Evolutionary conservation across 805 yeast species (phyloP).

Genomic region (Monosporozyma yasuniensis): DNA sequence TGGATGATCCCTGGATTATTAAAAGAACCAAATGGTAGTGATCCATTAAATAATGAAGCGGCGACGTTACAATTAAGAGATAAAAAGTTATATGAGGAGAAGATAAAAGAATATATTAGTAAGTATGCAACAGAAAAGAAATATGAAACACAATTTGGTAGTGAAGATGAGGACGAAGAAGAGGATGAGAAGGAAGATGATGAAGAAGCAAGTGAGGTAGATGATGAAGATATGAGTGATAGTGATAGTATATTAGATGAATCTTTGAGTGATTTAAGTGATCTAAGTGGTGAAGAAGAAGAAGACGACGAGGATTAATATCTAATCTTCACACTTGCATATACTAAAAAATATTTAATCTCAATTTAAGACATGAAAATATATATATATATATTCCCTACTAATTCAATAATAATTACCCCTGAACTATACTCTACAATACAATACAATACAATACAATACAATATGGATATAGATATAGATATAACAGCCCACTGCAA

Average conservation of each 20-base stretch:
- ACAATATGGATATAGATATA: too few relatives aligned
- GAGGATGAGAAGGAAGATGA: constrained; percentile 26
- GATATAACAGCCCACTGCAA: neutral
- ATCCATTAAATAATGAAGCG: constrained; percentile 88
- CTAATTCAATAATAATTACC: too few relatives aligned
- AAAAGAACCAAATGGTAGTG: constrained; percentile 88
- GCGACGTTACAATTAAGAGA: constrained; percentile 68
- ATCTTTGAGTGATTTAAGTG: constrained; percentile 9
- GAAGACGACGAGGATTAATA: constrained; percentile 15
- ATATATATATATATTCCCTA: too few relatives aligned
- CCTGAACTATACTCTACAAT: too few relatives aligned
- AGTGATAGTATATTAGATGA: constrained; percentile 6
- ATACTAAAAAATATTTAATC: too few relatives aligned
- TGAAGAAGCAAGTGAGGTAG: constrained; percentile 23
- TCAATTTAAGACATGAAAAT: too few relatives aligned
- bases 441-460: too few relatives aligned
- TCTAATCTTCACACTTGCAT: too few relatives aligned
- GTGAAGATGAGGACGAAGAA: constrained; percentile 41
- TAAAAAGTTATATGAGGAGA: constrained; percentile 53
- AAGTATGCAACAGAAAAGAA: constrained; percentile 49
- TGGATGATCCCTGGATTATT: constrained; percentile 86
- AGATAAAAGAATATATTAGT: constrained; percentile 64
- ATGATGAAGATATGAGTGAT: constrained; percentile 14
- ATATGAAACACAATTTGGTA: constrained; percentile 34
- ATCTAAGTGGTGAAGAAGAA: constrained; percentile 10